Base-by-base conservation (phyloP, 805 yeast species). In the Komagataella kurtzmanii region DNA sequence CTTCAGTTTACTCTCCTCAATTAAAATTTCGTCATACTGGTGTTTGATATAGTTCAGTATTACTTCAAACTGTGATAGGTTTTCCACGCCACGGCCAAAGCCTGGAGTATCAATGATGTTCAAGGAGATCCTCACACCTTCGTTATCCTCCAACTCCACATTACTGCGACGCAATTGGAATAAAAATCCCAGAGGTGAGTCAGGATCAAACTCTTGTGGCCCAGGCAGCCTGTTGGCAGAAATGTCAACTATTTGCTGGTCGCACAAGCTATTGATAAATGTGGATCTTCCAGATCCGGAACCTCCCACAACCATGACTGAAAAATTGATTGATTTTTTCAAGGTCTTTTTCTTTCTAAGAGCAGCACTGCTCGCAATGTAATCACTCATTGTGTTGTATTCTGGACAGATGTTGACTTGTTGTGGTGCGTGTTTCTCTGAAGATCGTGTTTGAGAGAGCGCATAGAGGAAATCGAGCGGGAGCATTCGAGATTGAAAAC, bases 261-360 rank as follows among this genome's bases (percentile, higher is more conserved):
- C 96, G 69, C 97, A 89, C 51, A 89, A 73, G 44, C 95, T 85
- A 70, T 90, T 89, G 64, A 90, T 87, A 60, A 89, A 84, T 4
- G 96, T 89, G n/a, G 96, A 85, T 64, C 96, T 78, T 17, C 97
- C 97, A 48, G 81, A 71, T 2, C 97, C 97, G 48, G 83, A 79
- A 62, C 86, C 85, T 46, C 97, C 97, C 52, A 88, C 83, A 44
- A 87, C 82, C 91, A 89, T 83, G 54, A 86, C 65, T 19, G 95
- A 84, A 72, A 89, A 88, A 61, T 86, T 87, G 70, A 87, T 80
- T 40, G 89, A 85, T 67, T 87, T 85, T 67, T 87, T 88, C 66
- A 86, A 71, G 49, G 82, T 84, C 71, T 87, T 87, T 64, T 86
- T 80, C 70, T 86, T 86, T 64, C 88, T 77, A 54, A 80, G 59